Evolutionary conservation across 331 rosid species (phyloP), one percentile per base, ranked within the genome.

Genomic region (Pyracantha coccinea): DNA sequence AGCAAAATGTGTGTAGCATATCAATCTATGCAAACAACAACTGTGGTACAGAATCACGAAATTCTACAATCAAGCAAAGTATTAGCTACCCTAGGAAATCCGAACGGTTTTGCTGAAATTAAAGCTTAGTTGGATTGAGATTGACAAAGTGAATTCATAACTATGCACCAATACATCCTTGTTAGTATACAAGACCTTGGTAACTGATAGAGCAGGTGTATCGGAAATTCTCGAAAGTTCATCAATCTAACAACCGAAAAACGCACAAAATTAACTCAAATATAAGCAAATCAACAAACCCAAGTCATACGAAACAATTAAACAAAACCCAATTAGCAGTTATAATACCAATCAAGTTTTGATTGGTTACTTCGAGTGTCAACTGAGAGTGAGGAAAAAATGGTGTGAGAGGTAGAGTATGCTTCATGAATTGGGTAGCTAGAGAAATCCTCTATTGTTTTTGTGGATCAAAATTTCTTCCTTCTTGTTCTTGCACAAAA

Each of bases 141-240:
- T 21, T 17, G 15, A 60, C 66, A 47, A 47, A 6, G 9, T 7
- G 7, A 60, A 57, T 60, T 66, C 58, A 29, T 74, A 84, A 96
- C 93, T 86, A 77, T 97, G 94, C 4, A 91, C 97, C 82, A 85
- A 75, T n/a, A 94, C 89, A 86, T 94, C 99, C 81, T 92, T 90
- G 24, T 94, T 87, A 54, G 91, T 85, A 80, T 82, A 94, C 79
- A 94, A 87, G 74, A 90, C 77, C 85, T 97, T 86, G 57, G 99
- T 90, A 7, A 94, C 99, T 74, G 99, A 92, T 33, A 97, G 99
- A 72, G 93, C 85, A 71, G 96, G 91, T 44, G 96, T 76, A 73
- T 91, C 93, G 66, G 99, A 94, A 71, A 91, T 86, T 27, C 86
- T 79, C 8, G 97, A 81, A 44, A 94, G 96, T 74, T 94, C 96